Percentiles rank a stretch among this genome's conserved stretches.
phyloP scores from a whole-genome alignment of 1,284 basidiomycete species.

The Vanrija sp. region DNA sequence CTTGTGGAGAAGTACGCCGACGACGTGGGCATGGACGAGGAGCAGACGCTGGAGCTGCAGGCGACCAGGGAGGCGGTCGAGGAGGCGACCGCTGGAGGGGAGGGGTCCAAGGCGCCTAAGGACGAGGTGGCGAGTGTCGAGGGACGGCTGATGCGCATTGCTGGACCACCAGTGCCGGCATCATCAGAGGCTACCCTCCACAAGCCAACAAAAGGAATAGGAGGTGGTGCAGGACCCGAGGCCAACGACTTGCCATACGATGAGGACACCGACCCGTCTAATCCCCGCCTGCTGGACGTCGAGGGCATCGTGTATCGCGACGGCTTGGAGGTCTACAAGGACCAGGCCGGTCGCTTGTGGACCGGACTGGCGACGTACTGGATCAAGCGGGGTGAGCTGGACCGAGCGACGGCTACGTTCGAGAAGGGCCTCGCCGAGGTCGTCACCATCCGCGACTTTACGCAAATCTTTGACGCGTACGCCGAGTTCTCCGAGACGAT shows the following conservation, averaged over 20 bases:
- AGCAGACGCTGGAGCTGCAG: constrained; percentile 58
- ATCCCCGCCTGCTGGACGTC: constrained; percentile 72
- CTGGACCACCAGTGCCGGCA: constrained; percentile 63
- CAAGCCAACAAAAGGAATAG: constrained; percentile 18
- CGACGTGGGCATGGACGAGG: constrained; percentile 84
- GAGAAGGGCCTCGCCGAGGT: constrained; percentile 81
- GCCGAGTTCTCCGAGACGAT: constrained; percentile 90
- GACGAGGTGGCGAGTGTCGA: constrained; percentile 55
- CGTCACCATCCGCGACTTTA: constrained; percentile 94
- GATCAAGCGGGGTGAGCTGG: constrained; percentile 96
- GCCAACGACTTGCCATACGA: constrained; percentile 59
- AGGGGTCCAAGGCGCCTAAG: neutral
- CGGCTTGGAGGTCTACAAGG: constrained; percentile 83
- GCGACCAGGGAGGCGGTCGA: constrained; percentile 50
- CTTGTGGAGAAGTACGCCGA: constrained; percentile 88
- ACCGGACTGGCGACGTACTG: constrained; percentile 96
- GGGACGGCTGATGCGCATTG: constrained; percentile 68
- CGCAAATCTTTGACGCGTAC: constrained; percentile 96
- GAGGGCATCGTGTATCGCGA: constrained; percentile 79
- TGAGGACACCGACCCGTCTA: constrained; percentile 77
- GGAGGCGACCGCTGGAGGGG: constrained; percentile 52
- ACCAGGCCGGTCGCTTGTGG: constrained; percentile 95
- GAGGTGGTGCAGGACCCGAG: constrained; percentile 44
- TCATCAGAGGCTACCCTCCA: constrained; percentile 28
- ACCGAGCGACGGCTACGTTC: constrained; percentile 79